A percentile compares a stretch with the other conserved stretches of the same genome.
These are phyloP conservation scores for Rhodocollybia butyracea DNA, from an alignment of 768 basidiomycete genomes.

Conservation along the genomic window DNA sequence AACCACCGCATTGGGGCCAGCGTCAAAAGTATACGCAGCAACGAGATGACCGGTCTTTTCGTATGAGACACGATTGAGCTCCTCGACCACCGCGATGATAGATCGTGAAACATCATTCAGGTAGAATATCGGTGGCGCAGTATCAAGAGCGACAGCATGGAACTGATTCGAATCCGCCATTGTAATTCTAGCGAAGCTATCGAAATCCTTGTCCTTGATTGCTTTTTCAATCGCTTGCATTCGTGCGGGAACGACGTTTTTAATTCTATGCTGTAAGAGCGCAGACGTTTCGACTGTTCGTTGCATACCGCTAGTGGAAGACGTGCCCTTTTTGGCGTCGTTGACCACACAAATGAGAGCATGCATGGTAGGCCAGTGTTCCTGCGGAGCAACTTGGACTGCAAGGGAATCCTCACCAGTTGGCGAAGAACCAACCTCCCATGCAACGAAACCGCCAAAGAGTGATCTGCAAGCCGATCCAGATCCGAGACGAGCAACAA, in stretches of 20 bases:
- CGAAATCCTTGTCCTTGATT: constrained; percentile 78
- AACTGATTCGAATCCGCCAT: constrained; percentile 99
- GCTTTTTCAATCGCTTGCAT: constrained; percentile 83
- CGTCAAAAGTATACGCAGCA: constrained; percentile 99
- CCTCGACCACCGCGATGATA: constrained; percentile 89
- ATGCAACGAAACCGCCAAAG: constrained; percentile 96
- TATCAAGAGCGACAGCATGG: constrained; percentile 97
- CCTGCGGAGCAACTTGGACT: constrained; percentile 76
- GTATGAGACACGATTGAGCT: constrained; percentile 82
- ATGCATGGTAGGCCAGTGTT: constrained; percentile 94
- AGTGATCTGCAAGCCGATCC: constrained; percentile 98
- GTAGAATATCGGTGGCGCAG: constrained; percentile 97
- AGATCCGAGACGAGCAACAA: constrained; percentile 95
- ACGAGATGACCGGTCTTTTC: constrained; percentile 56
- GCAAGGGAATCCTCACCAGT: constrained; percentile 88
- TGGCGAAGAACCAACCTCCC: constrained; percentile 69
- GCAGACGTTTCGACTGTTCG: constrained; percentile 90
- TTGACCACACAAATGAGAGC: constrained; percentile 97
- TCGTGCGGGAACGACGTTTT: constrained; percentile 78
- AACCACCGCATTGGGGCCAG: constrained; percentile 97
- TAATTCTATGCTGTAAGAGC: constrained; percentile 87
- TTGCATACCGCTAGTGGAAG: constrained; percentile 96
- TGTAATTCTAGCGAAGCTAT: constrained; percentile 84
- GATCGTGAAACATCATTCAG: constrained; percentile 96
- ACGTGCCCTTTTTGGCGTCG: constrained; percentile 95